Evolutionary conservation across 805 yeast genomes (phyloP).

Genomic region (Candida glaebosa): DNA sequence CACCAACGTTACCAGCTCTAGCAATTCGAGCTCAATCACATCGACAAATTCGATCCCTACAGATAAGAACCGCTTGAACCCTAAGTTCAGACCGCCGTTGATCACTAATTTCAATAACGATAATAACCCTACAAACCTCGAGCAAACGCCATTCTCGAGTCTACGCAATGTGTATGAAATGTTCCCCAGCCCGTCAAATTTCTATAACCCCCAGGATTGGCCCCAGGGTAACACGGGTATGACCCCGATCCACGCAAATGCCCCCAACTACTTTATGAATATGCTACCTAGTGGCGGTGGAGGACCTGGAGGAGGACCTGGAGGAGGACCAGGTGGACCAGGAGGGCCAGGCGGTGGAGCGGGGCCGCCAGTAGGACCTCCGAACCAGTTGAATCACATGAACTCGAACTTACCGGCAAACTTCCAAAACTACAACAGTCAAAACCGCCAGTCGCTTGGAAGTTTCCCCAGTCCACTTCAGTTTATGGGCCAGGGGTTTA

Average conservation of each 20-base stretch:
- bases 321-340: constrained; percentile 7
- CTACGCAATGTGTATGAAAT: constrained; percentile 70
- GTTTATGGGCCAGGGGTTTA: constrained; percentile 3
- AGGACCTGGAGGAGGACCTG: neutral
- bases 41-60: constrained; percentile 1
- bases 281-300: constrained; percentile 22
- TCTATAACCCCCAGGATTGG: constrained; percentile 56
- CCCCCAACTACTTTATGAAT: constrained; percentile 36
- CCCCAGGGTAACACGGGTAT: constrained; percentile 30
- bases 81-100: constrained; percentile 9
- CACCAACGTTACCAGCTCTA: constrained; percentile 13
- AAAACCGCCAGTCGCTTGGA: constrained; percentile 4
- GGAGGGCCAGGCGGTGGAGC: constrained; percentile 1
- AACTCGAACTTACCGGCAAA: neutral
- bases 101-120: constrained; percentile 4
- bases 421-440: neutral
- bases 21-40: constrained; percentile 1
- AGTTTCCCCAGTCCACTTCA: constrained; percentile 4
- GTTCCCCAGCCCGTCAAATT: constrained; percentile 79
- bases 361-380: neutral
- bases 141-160: constrained; percentile 69
- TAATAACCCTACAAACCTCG: constrained; percentile 31
- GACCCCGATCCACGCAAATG: constrained; percentile 32
- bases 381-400: neutral
- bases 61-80: constrained; percentile 2